Evolutionary conservation across 2,329 filamentous ascomycete species (phyloP).

Genomic region (Colletotrichum sp.): DNA sequence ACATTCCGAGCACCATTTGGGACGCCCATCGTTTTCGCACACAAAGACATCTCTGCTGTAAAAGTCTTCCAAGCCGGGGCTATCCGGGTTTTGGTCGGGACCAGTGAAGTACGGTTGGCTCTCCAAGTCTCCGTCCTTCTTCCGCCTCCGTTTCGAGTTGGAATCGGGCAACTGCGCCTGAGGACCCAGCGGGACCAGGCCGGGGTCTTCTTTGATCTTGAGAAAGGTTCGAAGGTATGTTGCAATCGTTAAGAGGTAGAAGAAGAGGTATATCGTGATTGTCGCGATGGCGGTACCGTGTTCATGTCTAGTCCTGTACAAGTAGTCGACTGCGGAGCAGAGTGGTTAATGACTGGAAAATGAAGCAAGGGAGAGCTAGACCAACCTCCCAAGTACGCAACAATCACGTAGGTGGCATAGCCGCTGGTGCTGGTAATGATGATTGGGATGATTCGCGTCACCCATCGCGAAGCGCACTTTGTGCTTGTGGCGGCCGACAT

Average conservation of each 20-base stretch:
- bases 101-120: conserved; percentile 35
- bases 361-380: conserved; percentile 22
- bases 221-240: conserved; percentile 76
- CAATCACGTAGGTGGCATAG: conserved; percentile 75
- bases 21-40: conserved; percentile 83
- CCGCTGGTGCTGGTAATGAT: conserved; percentile 69
- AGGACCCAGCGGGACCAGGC: conserved; percentile 69
- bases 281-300: conserved; percentile 69
- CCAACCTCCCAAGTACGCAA: conserved; percentile 72
- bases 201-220: conserved; percentile 73
- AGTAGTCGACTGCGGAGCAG: conserved; percentile 68
- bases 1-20: conserved; percentile 85
- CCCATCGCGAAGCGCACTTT: conserved; percentile 57
- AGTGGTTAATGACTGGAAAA: background rate
- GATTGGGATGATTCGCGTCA: conserved; percentile 71
- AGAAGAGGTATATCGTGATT: conserved; percentile 73
- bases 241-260: conserved; percentile 69
- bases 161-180: conserved; percentile 12
- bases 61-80: conserved; percentile 74
- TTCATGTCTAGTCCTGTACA: conserved; percentile 57
- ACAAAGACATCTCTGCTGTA: conserved; percentile 85
- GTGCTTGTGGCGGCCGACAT: conserved; percentile 32
- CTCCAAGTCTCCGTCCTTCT: conserved; percentile 34
- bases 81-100: conserved; percentile 59
- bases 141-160: conserved; percentile 26